Evolutionary conservation across 306 rosid genomes (phyloP).

Genomic region (Glycyrrhiza uralensis): DNA sequence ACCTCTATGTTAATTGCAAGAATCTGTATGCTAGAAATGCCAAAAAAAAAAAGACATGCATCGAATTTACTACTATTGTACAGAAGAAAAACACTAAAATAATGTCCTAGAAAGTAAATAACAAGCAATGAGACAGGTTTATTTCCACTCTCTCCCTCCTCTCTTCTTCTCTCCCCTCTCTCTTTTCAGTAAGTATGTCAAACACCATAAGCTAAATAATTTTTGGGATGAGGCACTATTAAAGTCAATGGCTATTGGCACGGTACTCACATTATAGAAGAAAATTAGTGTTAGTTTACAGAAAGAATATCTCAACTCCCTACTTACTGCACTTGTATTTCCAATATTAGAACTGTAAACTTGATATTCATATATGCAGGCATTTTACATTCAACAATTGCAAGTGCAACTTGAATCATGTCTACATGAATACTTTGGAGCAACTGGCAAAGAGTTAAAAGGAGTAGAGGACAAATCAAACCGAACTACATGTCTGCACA

Average conservation of each 20-base stretch:
- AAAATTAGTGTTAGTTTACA: conserved; percentile 3
- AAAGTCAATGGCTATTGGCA: conserved; percentile 15
- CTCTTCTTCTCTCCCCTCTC: neutral
- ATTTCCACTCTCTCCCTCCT: neutral
- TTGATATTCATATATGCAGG: conserved; percentile 10
- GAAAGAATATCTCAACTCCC: neutral
- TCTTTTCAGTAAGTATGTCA: conserved; percentile 9
- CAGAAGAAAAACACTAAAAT: neutral
- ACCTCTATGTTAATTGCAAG: conserved; percentile 8
- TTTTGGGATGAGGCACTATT: neutral
- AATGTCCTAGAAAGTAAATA: neutral
- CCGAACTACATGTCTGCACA: conserved; percentile 12
- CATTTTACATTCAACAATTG: conserved; percentile 8
- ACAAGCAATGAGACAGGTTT: neutral
- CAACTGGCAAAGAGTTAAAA: neutral
- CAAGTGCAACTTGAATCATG: conserved; percentile 7
- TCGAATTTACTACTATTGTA: neutral
- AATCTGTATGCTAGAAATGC: conserved; percentile 3
- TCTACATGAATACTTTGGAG: conserved; percentile 1
- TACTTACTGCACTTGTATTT: neutral
- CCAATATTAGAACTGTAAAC: conserved; percentile 8
- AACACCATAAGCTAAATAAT: conserved; percentile 8
- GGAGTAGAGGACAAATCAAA: conserved; percentile 7
- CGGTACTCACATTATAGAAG: neutral
- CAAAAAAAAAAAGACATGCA: conserved; percentile 6